Evolutionary conservation across 148 eudicot species (phyloP).

Genomic region (Tetragonia tetragonoides): DNA sequence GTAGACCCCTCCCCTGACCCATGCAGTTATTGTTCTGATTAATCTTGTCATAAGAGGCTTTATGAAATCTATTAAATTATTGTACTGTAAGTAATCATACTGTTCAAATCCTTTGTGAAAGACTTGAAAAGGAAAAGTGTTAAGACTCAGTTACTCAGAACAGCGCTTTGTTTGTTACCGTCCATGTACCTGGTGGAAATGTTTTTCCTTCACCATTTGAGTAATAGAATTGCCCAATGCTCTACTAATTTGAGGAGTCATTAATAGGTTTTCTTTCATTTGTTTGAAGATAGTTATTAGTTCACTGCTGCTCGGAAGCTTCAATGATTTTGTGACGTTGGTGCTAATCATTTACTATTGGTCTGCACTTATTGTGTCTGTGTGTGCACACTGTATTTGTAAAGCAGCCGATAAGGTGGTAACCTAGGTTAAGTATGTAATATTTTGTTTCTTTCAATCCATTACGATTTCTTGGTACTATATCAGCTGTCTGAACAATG

Average conservation of each 20-base stretch:
- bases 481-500: conserved; percentile 4
- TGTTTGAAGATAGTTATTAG: neutral
- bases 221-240: neutral
- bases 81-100: neutral
- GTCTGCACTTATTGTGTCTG: too few relatives aligned
- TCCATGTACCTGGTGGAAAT: neutral
- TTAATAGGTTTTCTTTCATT: neutral
- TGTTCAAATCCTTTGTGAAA: neutral
- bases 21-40: neutral
- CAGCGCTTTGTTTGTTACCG: neutral
- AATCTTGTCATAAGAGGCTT: neutral
- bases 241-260: neutral
- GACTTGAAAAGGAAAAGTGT: neutral
- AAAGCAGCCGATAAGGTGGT: neutral
- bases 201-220: neutral
- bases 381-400: too few relatives aligned
- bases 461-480: neutral
- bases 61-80: neutral
- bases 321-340: neutral
- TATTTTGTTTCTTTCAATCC: neutral
- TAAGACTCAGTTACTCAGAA: neutral
- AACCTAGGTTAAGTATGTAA: neutral
- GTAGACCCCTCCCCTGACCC: neutral
- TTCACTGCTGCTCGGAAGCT: neutral
- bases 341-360: too few relatives aligned